Evolutionary conservation across 2,329 filamentous ascomycete species (phyloP), one percentile per base, ranked within the genome.

Genomic region (Ceratocystiopsis minuta): DNA sequence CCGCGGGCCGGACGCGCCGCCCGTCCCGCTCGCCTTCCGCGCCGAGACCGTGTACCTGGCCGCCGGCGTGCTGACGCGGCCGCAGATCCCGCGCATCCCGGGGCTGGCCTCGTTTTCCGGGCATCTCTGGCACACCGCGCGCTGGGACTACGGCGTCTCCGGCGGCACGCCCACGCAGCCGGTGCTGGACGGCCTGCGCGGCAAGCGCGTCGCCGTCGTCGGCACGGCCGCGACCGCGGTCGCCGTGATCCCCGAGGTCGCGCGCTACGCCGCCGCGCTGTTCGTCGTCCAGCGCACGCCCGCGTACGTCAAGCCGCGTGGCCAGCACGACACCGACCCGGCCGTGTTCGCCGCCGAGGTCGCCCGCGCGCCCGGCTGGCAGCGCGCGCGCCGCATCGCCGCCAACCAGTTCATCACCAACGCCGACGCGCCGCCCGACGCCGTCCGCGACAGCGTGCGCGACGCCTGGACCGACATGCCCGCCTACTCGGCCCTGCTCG

Each of bases 41-140:
- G 53, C 59, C 0, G 55, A 64, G 41, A 66, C 62, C 43, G 53
- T 66, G 9, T 48, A 59, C 20, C 36, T 62, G 5, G 59, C 60
- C 2, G 55, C 55, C 1, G 65, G 64, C 2, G 46, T 63, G 3
- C 47, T 67, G 5, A 60, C 59, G 11, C 34, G 36, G 35, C 44
- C 44, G 12, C 39, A 44, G 37, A 73, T 75, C 0, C 63, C 70
- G 40, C 74, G 67, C 62, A 47, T 38, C 43, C 64, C 65, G 12
- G 73, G 73, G 12, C 62, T 76, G 45, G 62, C 71, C 15, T 65
- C 61, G 16, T 80, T 76, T 61, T 62, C 71, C 39, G 76, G 76
- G n/a, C 53, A 62, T 16, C 64, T 75, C 15, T 65, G 72, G 48
- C 73, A 78, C 52, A 68, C 70, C 0, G 71, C 69, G 0, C 69